Evolutionary conservation across 2,329 filamentous ascomycete genomes (phyloP).

Genomic region (Cladorrhinum sp.): DNA sequence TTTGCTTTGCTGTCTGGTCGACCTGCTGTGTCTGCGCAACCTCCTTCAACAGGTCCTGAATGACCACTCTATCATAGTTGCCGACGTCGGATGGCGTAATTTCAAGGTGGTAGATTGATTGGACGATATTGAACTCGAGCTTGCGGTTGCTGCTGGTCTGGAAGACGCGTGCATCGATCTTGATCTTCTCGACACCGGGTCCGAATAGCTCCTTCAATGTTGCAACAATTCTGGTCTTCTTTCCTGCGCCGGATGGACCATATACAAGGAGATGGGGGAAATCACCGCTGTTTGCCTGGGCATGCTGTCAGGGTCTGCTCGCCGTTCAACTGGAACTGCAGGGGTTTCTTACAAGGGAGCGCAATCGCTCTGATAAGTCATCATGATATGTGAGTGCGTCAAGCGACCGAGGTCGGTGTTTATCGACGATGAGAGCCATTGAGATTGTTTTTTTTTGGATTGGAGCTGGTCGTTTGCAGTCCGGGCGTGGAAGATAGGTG

Average conservation of each 20-base stretch:
- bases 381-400: slow-evolving; percentile 81
- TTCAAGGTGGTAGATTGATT: slow-evolving; percentile 95
- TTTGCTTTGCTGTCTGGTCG: slow-evolving; percentile 84
- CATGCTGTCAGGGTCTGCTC: neutral
- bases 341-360: slow-evolving; percentile 68
- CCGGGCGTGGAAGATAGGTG: slow-evolving; percentile 2
- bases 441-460: slow-evolving; percentile 20
- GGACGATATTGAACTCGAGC: slow-evolving; percentile 98
- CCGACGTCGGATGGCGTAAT: slow-evolving; percentile 97
- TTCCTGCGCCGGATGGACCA: slow-evolving; percentile 91
- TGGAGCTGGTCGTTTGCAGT: slow-evolving; percentile 1
- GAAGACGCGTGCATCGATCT: slow-evolving; percentile 96
- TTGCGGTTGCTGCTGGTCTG: slow-evolving; percentile 95
- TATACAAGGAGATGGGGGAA: slow-evolving; percentile 98
- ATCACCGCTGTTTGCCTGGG: slow-evolving; percentile 88
- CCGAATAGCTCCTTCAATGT: slow-evolving; percentile 95
- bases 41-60: slow-evolving; percentile 94
- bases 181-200: slow-evolving; percentile 98
- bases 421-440: slow-evolving; percentile 70
- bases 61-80: slow-evolving; percentile 91
- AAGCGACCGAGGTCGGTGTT: slow-evolving; percentile 69
- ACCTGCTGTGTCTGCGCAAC: slow-evolving; percentile 99
- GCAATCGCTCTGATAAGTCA: slow-evolving; percentile 82
- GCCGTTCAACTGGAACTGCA: slow-evolving; percentile 5
- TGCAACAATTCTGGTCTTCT: slow-evolving; percentile 95